Conservation (phyloP, 2,329 filamentous ascomycete species). For the Penicillium sp. region DNA sequence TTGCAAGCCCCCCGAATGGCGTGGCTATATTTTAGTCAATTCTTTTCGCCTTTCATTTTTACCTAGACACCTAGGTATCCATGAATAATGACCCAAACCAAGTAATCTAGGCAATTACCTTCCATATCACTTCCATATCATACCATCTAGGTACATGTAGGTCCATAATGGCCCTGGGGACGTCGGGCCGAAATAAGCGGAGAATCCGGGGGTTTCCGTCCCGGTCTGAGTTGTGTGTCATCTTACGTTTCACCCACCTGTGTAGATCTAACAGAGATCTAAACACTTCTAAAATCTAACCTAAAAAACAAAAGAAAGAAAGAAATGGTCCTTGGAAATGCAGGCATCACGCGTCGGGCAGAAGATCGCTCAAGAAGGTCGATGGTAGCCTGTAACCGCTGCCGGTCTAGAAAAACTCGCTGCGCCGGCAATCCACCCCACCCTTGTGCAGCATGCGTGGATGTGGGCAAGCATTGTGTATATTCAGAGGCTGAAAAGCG, state of each 20-base stretch:
- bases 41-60: neutral
- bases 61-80: neutral
- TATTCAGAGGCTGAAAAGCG: constrained; percentile 40
- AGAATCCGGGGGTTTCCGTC: neutral
- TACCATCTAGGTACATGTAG: no score
- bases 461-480: constrained; percentile 32
- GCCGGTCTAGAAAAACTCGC: constrained; percentile 36
- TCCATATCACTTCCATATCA: neutral
- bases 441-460: constrained; percentile 36
- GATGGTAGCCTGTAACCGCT: constrained; percentile 38
- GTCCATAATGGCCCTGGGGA: neutral
- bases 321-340: constrained; percentile 18
- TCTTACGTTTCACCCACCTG: neutral
- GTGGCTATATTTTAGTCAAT: constrained; percentile 42
- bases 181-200: constrained; percentile 2
- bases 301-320: neutral
- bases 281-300: neutral
- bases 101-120: no score
- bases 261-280: neutral
- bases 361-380: constrained; percentile 26
- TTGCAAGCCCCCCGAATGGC: constrained; percentile 48
- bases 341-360: constrained; percentile 14
- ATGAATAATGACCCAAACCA: neutral
- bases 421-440: constrained; percentile 36
- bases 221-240: neutral